Percentiles rank a stretch among this genome's conserved stretches.
Conservation (phyloP, 163 green algal species). For the Botryococcus braunii region DNA sequence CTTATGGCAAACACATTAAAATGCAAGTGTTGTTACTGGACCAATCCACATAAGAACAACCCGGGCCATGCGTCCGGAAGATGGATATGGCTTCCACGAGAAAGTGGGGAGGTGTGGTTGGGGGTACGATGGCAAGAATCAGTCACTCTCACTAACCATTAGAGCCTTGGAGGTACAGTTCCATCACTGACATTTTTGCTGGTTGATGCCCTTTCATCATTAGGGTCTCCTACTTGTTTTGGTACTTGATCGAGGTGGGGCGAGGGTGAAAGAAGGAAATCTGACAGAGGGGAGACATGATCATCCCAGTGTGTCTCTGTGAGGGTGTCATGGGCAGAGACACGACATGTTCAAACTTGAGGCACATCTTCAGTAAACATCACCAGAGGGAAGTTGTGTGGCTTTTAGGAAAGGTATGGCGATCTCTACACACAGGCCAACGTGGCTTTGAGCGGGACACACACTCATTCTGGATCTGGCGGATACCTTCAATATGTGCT, state of each 20-base stretch:
- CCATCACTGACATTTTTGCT: too few relatives aligned
- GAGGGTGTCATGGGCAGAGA: background rate
- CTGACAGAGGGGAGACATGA: too few relatives aligned
- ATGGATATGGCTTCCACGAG: too few relatives aligned
- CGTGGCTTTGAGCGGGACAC: slow-evolving; percentile 71
- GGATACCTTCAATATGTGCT: slow-evolving; percentile 75
- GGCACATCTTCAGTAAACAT: background rate
- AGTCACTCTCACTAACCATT: too few relatives aligned
- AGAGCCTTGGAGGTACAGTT: too few relatives aligned
- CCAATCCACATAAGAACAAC: too few relatives aligned
- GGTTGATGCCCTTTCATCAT: too few relatives aligned
- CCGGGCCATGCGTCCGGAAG: too few relatives aligned
- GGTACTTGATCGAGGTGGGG: background rate
- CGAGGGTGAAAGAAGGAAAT: background rate
- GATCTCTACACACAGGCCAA: slow-evolving; percentile 69
- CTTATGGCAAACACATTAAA: too few relatives aligned
- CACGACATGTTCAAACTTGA: background rate
- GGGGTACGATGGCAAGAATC: too few relatives aligned
- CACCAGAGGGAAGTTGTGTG: background rate
- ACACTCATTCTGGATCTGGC: slow-evolving; percentile 63
- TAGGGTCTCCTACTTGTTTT: background rate
- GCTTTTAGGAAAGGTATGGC: slow-evolving; percentile 49
- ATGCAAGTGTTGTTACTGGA: too few relatives aligned
- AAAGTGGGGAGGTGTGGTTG: too few relatives aligned
- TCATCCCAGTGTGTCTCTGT: background rate